These are phyloP conservation scores for Penicillium egyptiacum DNA, from an alignment of 495 filamentous ascomycete species.

Conservation along the genomic window DNA sequence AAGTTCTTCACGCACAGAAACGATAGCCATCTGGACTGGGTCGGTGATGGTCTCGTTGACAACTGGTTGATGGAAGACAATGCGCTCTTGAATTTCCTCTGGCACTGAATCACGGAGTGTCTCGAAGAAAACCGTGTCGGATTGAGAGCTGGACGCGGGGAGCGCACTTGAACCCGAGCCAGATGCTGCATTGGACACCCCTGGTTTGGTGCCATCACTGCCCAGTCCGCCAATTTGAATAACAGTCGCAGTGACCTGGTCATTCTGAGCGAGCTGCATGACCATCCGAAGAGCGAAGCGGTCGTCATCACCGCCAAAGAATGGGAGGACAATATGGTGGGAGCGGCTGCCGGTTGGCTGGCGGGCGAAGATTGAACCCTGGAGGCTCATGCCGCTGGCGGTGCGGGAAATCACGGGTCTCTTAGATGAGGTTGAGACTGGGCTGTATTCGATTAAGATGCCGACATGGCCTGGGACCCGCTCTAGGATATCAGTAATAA, in stretches of 20 bases:
- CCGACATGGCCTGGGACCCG: conserved; percentile 66
- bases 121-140: conserved; percentile 62
- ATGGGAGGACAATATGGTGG: conserved; percentile 87
- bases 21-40: conserved; percentile 35
- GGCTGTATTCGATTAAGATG: conserved; percentile 76
- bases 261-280: conserved; percentile 75
- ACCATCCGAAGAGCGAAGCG: conserved; percentile 76
- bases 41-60: conserved; percentile 16
- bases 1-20: conserved; percentile 57
- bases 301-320: conserved; percentile 84
- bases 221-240: conserved; percentile 26
- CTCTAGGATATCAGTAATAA: conserved; percentile 63
- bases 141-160: conserved; percentile 16
- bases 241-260: conserved; percentile 57
- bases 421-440: conserved; percentile 35
- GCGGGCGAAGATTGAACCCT: conserved; percentile 46
- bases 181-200: not conserved
- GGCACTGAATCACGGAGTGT: conserved; percentile 63
- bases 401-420: conserved; percentile 40
- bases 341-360: conserved; percentile 54
- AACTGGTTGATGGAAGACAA: conserved; percentile 54
- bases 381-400: conserved; percentile 58
- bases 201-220: conserved; percentile 3
- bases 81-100: conserved; percentile 54
- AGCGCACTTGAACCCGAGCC: conserved; percentile 1